Evolutionary conservation across 1,284 basidiomycete species (phyloP).

Genomic region (Leccinum glutinopallens): DNA sequence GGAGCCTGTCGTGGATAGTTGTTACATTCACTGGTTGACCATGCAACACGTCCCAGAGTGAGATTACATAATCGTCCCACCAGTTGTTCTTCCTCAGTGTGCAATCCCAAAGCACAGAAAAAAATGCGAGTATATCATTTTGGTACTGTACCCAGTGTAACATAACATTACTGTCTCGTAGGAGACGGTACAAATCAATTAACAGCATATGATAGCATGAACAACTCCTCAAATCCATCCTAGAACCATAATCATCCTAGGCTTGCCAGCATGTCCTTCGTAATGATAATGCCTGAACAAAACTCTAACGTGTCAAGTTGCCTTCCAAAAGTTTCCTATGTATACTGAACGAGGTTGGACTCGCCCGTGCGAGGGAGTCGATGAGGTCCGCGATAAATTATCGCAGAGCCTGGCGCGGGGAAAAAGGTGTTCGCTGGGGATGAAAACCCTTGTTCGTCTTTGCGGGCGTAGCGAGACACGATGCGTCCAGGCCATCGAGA

Average conservation of each 20-base stretch:
- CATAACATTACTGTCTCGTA: slow-evolving; percentile 34
- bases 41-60: neutral
- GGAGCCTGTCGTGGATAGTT: slow-evolving; percentile 6
- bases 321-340: neutral
- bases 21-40: neutral
- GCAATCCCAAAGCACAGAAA: neutral
- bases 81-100: no score
- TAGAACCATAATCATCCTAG: slow-evolving; percentile 12
- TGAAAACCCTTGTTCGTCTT: slow-evolving; percentile 19
- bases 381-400: slow-evolving; percentile 11
- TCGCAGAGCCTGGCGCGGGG: slow-evolving; percentile 26
- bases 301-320: slow-evolving; percentile 4
- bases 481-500: slow-evolving; percentile 24
- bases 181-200: slow-evolving; percentile 36
- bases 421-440: slow-evolving; percentile 20
- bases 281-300: slow-evolving; percentile 12
- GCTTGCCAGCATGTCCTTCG: slow-evolving; percentile 4
- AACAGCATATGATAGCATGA: slow-evolving; percentile 36
- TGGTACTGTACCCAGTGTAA: slow-evolving; percentile 24
- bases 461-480: slow-evolving; percentile 12
- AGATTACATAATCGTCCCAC: slow-evolving; percentile 16
- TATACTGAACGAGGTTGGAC: neutral
- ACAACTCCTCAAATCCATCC: slow-evolving; percentile 26
- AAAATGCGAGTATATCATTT: slow-evolving; percentile 9
- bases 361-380: neutral